Evolutionary conservation across 1,139 yeast genomes (phyloP).

Genomic region (Debaryomyces sp.): DNA sequence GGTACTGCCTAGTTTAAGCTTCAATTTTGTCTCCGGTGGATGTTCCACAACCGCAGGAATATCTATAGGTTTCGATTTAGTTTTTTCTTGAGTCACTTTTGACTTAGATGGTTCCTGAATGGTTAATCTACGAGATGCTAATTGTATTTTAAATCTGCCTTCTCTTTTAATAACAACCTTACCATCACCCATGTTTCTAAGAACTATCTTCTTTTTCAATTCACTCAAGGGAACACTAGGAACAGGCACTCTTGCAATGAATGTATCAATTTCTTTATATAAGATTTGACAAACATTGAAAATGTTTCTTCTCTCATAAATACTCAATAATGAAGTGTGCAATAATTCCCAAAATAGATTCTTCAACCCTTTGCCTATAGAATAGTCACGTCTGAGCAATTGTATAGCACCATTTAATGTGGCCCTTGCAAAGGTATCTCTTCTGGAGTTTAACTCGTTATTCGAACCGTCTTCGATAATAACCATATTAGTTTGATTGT

Average conservation of each 20-base stretch:
- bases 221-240: conserved; percentile 60
- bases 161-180: conserved; percentile 45
- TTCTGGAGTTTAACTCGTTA: conserved; percentile 47
- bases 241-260: conserved; percentile 60
- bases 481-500: conserved; percentile 38
- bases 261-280: conserved; percentile 63
- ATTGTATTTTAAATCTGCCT: conserved; percentile 49
- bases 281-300: conserved; percentile 69
- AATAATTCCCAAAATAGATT: conserved; percentile 69
- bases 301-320: conserved; percentile 62
- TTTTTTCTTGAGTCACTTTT: conserved; percentile 2
- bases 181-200: conserved; percentile 53
- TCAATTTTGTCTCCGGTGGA: conserved; percentile 21
- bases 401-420: conserved; percentile 67
- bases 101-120: not conserved
- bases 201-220: conserved; percentile 59
- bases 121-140: conserved; percentile 26
- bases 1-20: conserved; percentile 19
- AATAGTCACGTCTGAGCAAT: conserved; percentile 66
- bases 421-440: conserved; percentile 44
- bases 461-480: conserved; percentile 53
- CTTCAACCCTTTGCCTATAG: conserved; percentile 64
- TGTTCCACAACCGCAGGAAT: not conserved
- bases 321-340: conserved; percentile 59
- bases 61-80: not conserved